Evolutionary conservation across 495 filamentous ascomycete genomes (phyloP), one percentile per base, ranked within the genome.

Genomic region (Penicillium egyptiacum): DNA sequence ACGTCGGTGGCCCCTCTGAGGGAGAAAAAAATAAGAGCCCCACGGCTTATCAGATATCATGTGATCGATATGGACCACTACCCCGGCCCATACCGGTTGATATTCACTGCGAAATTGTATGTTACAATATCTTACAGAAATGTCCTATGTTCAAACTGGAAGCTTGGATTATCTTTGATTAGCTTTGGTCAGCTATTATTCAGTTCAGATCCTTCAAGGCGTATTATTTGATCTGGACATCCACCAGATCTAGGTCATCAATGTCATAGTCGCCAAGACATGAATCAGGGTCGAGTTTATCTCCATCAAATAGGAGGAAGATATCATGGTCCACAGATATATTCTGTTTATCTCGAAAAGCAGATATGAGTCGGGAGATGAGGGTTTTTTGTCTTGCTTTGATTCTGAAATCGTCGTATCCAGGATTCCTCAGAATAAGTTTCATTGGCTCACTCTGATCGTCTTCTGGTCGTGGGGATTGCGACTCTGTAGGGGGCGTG

Each of bases 281-380:
- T 26, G 80, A 78, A 5, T 82, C 75, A 0, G 85, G 79, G 1
- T 84, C 80, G 22, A 96, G 70, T 43, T 75, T 72, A 44, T 96
- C 92, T 17, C 93, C 93, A 59, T 98, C 93, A 70, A 93, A 94
- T 49, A 80, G 72, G 1, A 96, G 74, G 12, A 79, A 79, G 16
- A 96, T 72, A 1, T 76, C 67, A 46, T 79, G 78, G 4, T 80
- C 79, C 3, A 70, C 59, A 1, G 65, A 50, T 16, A 88, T 66
- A 9, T 72, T 59, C 28, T 75, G 71, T n/a, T 70, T 67, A 14
- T 69, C 58, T 48, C 80, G 75, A 61, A 83, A 88, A 2, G 78
- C 79, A 43, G 67, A 64, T 1, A 85, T 71, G 20, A 90, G 70
- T 44, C 79, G 78, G 1, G 70, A 76, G 19, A 90, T 74, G 19